Evolutionary conservation across 805 yeast species (phyloP), one percentile per base, ranked within the genome.

Genomic region (Alloascoidea africana): DNA sequence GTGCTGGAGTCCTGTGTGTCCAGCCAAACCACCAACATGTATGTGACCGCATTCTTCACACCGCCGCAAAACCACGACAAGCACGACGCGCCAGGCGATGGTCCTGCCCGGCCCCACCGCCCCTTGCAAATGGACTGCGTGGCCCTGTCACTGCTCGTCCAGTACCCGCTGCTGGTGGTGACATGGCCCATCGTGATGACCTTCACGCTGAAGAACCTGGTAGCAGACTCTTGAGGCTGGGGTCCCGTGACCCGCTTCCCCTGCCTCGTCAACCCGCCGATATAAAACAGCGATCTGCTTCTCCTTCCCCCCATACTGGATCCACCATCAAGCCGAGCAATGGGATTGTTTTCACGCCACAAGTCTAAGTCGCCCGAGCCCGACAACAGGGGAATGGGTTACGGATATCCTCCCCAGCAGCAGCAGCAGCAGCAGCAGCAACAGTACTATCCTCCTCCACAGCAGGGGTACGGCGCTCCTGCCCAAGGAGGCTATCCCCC

Each of bases 11-110:
- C 76, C 53, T 78, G 89, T 0, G 68, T 84, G 41, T 97, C 97
- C 0, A 77, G 83, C 37, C 93, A 96, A 0, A 89, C 96, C 0
- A 68, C 91, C 0, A 77, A 85, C 49, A 77, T 89, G 13, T 89
- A 86, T 55, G 67, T 87, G 45, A 87, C 97, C 2, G 89, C 95
- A 2, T 76, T 84, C 50, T 83, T 78, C 55, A 76, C 87, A 1
- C 93, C 91, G 14, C 65, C 60, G 3, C 65, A 64, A 3, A 58
- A 59, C 2, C 66, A 62, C 35, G n/a, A n/a, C n/a, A n/a, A n/a
- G n/a, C n/a, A n/a, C n/a, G n/a, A n/a, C n/a, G n/a, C n/a, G n/a
- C n/a, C n/a, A n/a, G 2, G 55, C 3, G 61, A 63, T 2, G 65
- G 63, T 27, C 72, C 66, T 44, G 44, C 69, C 13, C 87, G n/a